Conservation (phyloP, 176 grass and related monocot genomes). For the Saccharum officinarum region DNA sequence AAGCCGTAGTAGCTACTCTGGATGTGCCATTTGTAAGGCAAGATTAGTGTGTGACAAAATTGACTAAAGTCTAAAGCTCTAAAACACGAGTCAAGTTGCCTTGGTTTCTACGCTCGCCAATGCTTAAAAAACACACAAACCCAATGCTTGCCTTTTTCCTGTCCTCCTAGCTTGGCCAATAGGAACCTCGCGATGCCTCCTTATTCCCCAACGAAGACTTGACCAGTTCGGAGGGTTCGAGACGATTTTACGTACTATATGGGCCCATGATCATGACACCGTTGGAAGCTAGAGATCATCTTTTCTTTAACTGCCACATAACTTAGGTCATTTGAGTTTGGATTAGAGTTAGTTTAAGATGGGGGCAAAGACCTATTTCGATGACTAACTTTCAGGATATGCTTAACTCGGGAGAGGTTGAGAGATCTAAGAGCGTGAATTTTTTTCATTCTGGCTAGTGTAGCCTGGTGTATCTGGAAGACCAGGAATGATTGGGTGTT, state of each 20-base stretch:
- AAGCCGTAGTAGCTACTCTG: not conserved
- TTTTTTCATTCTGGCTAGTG: too few relatives aligned
- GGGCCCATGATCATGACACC: not conserved
- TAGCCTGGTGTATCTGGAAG: too few relatives aligned
- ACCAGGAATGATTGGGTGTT: too few relatives aligned
- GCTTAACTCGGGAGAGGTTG: too few relatives aligned
- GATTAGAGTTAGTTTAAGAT: too few relatives aligned
- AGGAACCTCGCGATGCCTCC: not conserved
- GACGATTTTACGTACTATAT: not conserved
- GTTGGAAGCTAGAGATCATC: too few relatives aligned
- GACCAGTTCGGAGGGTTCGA: slow-evolving; percentile 18
- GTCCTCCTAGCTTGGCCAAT: not conserved
- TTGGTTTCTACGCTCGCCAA: slow-evolving; percentile 46
- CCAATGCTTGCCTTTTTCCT: not conserved
- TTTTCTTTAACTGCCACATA: too few relatives aligned
- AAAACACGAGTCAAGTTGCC: slow-evolving; percentile 25
- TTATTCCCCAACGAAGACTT: slow-evolving; percentile 25
- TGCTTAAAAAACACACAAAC: slow-evolving; percentile 36
- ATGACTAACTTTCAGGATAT: too few relatives aligned
- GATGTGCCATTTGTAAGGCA: slow-evolving; percentile 28
- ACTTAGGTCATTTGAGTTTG: too few relatives aligned
- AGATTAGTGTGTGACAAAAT: slow-evolving; percentile 28
- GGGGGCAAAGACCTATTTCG: too few relatives aligned
- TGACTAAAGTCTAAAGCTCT: not conserved
- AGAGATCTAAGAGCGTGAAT: too few relatives aligned